Conservation (phyloP, 495 filamentous ascomycete genomes). For the Rostrohypoxylon terebratum region DNA sequence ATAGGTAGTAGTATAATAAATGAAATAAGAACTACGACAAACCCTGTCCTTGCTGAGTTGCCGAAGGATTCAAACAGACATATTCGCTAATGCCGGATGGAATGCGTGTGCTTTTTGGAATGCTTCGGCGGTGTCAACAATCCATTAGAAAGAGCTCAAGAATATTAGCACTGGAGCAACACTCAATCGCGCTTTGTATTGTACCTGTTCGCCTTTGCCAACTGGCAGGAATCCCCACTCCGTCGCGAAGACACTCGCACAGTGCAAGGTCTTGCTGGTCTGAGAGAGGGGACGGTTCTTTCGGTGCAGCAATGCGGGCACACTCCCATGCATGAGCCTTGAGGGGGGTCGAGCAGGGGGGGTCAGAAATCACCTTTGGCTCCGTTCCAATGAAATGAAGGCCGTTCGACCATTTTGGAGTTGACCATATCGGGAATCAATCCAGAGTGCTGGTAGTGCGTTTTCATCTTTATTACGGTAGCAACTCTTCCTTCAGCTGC, state of each 20-base stretch:
- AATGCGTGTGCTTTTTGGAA: constrained; percentile 18
- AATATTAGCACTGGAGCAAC: constrained; percentile 3
- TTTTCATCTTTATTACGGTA: constrained; percentile 42
- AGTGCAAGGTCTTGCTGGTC: constrained; percentile 29
- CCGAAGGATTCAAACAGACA: constrained; percentile 19
- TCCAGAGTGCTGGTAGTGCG: constrained; percentile 44
- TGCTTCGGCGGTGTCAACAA: constrained; percentile 18
- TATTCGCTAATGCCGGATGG: constrained; percentile 25
- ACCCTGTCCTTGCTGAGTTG: not conserved
- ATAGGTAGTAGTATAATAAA: not conserved
- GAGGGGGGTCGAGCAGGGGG: constrained; percentile 29
- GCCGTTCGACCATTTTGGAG: constrained; percentile 48
- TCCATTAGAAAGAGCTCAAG: constrained; percentile 7
- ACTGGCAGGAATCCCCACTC: constrained; percentile 35
- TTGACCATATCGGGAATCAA: constrained; percentile 49
- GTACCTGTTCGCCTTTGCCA: constrained; percentile 31
- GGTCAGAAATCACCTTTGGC: constrained; percentile 36
- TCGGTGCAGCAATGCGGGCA: constrained; percentile 44
- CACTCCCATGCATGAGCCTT: constrained; percentile 37
- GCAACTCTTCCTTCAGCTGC: constrained; percentile 17
- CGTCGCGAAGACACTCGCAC: constrained; percentile 32
- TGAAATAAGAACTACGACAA: not conserved
- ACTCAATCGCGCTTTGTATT: not conserved
- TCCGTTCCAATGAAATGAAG: constrained; percentile 47
- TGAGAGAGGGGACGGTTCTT: constrained; percentile 34